These are phyloP conservation scores for Blastocystis sp. DNA, from an alignment of 352 stramenopile genomes.

Conservation along the genomic window DNA sequence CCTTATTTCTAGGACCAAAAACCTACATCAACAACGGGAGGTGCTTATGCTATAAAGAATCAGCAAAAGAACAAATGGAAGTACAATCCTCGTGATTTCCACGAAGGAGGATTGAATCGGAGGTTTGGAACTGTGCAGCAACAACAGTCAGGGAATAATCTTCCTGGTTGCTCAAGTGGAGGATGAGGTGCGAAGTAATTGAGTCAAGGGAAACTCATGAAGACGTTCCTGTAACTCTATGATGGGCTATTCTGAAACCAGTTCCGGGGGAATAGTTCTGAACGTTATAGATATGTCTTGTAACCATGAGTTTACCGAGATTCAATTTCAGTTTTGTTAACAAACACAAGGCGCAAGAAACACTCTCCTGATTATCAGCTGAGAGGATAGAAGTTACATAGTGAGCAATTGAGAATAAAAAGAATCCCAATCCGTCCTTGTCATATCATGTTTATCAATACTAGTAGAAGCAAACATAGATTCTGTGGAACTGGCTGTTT, in stretches of 20 bases:
- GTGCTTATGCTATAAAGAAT: neutral
- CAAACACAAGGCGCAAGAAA: neutral
- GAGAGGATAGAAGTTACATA: neutral
- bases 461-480: too few species aligned
- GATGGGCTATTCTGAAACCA: slow-evolving; percentile 25
- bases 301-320: neutral
- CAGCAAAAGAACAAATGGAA: neutral
- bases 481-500: too few species aligned
- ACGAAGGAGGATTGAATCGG: neutral
- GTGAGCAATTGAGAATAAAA: neutral
- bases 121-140: slow-evolving; percentile 12
- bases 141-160: neutral
- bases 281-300: neutral
- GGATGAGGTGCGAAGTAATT: slow-evolving; percentile 58
- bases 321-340: neutral
- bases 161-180: slow-evolving; percentile 12
- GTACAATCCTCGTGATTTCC: neutral
- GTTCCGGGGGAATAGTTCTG: neutral
- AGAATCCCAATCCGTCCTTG: neutral
- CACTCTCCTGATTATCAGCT: too few species aligned
- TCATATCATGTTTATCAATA: neutral
- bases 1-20: neutral
- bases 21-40: neutral
- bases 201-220: neutral
- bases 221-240: neutral